phyloP scores from a whole-genome alignment of 106 monocot genomes.

The Dioscorea dumetorum region DNA sequence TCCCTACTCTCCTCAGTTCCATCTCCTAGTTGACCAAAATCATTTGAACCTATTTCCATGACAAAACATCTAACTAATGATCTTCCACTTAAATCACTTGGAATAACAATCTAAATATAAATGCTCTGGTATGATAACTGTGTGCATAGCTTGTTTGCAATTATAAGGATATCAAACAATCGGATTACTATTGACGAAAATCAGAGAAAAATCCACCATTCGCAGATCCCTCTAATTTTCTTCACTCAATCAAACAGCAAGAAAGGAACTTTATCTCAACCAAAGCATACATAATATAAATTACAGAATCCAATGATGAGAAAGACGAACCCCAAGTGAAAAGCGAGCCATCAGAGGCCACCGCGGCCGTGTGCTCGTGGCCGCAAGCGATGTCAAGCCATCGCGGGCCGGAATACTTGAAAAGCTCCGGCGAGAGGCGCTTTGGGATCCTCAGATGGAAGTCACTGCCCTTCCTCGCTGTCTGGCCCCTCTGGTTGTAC shows the following conservation, averaged over 20 bases:
- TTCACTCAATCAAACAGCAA: neutral
- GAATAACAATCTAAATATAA: neutral
- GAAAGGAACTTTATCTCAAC: neutral
- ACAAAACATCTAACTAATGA: neutral
- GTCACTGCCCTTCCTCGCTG: conserved; percentile 54
- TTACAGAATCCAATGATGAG: no score
- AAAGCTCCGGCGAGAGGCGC: conserved; percentile 49
- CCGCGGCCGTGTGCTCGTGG: conserved; percentile 88
- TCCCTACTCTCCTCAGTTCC: conserved; percentile 81
- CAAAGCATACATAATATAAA: neutral
- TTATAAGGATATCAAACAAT: no score
- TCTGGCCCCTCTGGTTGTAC: conserved; percentile 92
- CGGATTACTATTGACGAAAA: no score
- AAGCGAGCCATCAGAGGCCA: conserved; percentile 72
- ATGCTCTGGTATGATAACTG: no score
- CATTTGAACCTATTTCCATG: conserved; percentile 65
- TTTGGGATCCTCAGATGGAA: conserved; percentile 70
- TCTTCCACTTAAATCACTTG: neutral
- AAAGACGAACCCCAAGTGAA: conserved; percentile 82
- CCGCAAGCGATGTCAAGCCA: conserved; percentile 96
- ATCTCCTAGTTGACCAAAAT: conserved; percentile 93
- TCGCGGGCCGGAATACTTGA: conserved; percentile 18
- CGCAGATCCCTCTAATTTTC: no score
- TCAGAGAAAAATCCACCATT: no score
- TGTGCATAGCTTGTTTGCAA: no score